Evolutionary conservation across 2,329 filamentous ascomycete genomes (phyloP), one percentile per base, ranked within the genome.

Genomic region (Acephala macrosclerotiorum): DNA sequence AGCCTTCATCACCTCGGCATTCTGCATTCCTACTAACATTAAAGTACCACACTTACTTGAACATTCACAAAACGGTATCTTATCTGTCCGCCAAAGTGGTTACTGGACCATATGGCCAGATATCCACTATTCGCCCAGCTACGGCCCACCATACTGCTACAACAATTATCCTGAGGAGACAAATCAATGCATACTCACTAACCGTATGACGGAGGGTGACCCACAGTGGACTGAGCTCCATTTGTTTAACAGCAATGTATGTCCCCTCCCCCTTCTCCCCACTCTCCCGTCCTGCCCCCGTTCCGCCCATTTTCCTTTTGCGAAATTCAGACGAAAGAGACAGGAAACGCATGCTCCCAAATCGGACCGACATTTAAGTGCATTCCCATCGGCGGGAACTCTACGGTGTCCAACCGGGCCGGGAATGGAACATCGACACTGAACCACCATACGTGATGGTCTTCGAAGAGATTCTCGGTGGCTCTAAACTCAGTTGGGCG

Each of bases 151-250:
- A 6, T 38, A 58, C 25, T 58, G 55, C n/a, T 38, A 38, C 16
- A 20, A 20, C 29, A 58, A 38, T 25, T 16, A 40, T 16, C 29
- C 55, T 7, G 55, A 58, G 29, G 5, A 38, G 18, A 29, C 33
- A 8, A 38, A 58, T n/a, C 33, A 58, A 26, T 58, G 33, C 9
- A 58, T 58, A 29, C 22, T 58, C 16, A 58, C 55, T n/a, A 58
- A n/a, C 18, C 55, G 55, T 29, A 38, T 20, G 55, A n/a, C 33
- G 6, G 16, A 26, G 9, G n/a, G 33, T 7, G 38, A 36, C 22
- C 11, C 29, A 4, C 4, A 58, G 14, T 40, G 20, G n/a, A 20
- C 20, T 14, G 55, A 58, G 25, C 8, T 58, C 33, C 35, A 58
- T 40, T 38, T 58, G 14, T 58, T 38, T n/a, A 29, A 58, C 16